Conservation (phyloP, 78 protist genomes). For the Polysphondylium violaceum region DNA sequence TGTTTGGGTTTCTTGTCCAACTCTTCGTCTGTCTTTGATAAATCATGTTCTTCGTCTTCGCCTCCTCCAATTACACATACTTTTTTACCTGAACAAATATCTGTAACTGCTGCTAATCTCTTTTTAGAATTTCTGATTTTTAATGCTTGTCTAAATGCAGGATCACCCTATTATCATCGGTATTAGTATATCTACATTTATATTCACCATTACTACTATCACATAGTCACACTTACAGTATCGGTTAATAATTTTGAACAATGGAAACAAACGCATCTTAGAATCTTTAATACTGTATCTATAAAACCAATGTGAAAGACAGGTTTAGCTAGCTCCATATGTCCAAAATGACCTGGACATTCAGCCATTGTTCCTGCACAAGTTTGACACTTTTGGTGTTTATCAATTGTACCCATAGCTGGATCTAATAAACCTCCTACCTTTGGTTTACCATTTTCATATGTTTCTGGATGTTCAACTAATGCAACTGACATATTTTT, state of each 20-base stretch:
- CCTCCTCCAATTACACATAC: conserved; percentile 45
- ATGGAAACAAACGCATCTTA: conserved; percentile 94
- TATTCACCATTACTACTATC: neutral
- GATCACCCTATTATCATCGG: conserved; percentile 11
- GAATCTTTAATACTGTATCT: conserved; percentile 68
- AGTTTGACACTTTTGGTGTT: conserved; percentile 87
- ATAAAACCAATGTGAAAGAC: conserved; percentile 96
- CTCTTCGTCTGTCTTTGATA: conserved; percentile 75
- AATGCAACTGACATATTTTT: conserved; percentile 79
- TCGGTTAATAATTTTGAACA: conserved; percentile 85
- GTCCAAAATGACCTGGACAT: conserved; percentile 99
- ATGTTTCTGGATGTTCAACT: conserved; percentile 77
- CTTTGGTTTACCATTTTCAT: conserved; percentile 91
- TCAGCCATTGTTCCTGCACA: conserved; percentile 87
- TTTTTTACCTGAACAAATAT: conserved; percentile 55
- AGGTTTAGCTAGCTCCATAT: conserved; percentile 95
- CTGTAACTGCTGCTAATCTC: conserved; percentile 52
- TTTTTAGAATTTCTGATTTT: conserved; percentile 65
- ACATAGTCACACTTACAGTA: conserved; percentile 31
- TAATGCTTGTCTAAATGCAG: conserved; percentile 47
- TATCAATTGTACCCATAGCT: conserved; percentile 95
- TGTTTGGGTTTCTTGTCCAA: conserved; percentile 31
- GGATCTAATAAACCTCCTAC: conserved; percentile 95
- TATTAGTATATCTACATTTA: neutral
- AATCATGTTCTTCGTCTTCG: conserved; percentile 43